Conservation (phyloP, 306 rosid genomes). For the Quercus glauca region DNA sequence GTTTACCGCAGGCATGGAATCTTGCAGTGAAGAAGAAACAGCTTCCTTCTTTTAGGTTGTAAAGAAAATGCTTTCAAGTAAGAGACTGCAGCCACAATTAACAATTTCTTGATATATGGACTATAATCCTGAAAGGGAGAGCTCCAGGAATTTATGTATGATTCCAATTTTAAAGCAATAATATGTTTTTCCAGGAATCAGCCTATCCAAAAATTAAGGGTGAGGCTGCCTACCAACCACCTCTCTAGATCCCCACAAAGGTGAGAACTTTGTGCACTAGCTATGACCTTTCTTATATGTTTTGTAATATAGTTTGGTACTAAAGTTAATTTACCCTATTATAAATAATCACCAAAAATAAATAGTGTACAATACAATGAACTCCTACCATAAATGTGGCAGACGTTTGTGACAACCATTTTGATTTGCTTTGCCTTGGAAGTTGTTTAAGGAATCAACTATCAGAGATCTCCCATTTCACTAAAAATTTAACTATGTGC, state of each 20-base stretch:
- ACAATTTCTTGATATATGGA: neutral
- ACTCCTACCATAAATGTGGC: neutral
- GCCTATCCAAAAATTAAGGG: no score
- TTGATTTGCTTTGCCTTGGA: neutral
- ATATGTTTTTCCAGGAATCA: neutral
- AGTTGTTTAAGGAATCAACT: neutral
- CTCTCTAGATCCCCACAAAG: no score
- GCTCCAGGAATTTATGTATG: neutral
- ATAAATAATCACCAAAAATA: neutral
- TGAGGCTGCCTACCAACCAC: no score
- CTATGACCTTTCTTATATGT: neutral
- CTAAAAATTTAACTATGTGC: neutral
- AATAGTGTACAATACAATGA: no score
- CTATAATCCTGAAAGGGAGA: neutral
- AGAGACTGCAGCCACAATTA: neutral
- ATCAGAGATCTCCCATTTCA: neutral
- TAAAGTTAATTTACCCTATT: neutral
- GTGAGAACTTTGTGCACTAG: no score
- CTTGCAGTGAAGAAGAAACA: no score
- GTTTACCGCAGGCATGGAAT: no score
- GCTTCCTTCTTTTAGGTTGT: neutral
- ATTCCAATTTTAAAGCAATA: neutral
- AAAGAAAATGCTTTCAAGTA: neutral
- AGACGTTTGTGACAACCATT: neutral
- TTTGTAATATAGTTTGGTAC: neutral